Evolutionary conservation across 2,329 filamentous ascomycete genomes (phyloP), one percentile per base, ranked within the genome.

Genomic region (Alternaria gaisen): DNA sequence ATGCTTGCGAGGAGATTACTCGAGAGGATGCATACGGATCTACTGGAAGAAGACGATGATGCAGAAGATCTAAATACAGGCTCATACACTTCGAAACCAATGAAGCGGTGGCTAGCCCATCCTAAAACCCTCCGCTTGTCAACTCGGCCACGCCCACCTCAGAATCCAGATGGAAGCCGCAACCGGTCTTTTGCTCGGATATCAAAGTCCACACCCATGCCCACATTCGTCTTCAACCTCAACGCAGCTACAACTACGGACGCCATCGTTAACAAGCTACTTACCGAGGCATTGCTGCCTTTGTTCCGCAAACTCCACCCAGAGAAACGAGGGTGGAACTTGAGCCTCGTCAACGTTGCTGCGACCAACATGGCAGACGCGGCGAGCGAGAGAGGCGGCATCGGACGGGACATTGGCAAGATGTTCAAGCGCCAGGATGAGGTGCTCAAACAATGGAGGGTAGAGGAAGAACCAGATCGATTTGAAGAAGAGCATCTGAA

Each of bases 261-360:
- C 38, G 75, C 80, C 0, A 79, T 92, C 22, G 90, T 88, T 0
- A 87, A 91, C 54, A 87, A 87, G 41, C 83, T 97, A 1, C 90
- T 94, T 0, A 80, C 84, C 4, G 91, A 95, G 61, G 80, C 84
- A 2, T 77, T 97, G 18, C 68, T 93, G 3, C 87, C 88, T 0
- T 86, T 97, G 75, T 93, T 97, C 72, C 87, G 88, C 14, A 89
- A 87, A 63, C 82, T 97, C 12, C 90, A 94, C 66, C 85, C 88
- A 0, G 88, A 91, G 62, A 86, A 85, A 63, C 81, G 83, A 9
- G 88, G 87, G 2, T 97, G 92, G 91, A 91, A 94, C 67, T 79
- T 97, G 18, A 91, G 91, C 65, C 81, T 98, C 53, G 83, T 98
- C 60, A 98, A 97, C 66, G 82, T 98, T 22, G 94, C 92, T 46